phyloP scores from a whole-genome alignment of 1,284 basidiomycete species.

The Schizopora paradoxa region DNA sequence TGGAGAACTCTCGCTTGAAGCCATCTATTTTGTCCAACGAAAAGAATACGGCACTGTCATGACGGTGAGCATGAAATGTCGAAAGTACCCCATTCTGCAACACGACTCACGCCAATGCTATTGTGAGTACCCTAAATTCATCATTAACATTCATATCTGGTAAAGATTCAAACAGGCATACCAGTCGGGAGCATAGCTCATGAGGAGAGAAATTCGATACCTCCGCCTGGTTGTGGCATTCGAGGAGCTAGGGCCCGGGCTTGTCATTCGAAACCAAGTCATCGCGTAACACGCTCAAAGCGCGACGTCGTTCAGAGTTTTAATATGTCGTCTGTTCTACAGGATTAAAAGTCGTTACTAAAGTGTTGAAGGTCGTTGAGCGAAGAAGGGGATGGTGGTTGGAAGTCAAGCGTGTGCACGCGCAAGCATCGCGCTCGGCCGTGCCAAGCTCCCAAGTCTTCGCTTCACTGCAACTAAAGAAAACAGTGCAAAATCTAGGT shows the following conservation, averaged over 20 bases:
- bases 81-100: constrained; percentile 55
- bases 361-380: background rate
- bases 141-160: constrained; percentile 6
- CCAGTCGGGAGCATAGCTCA: constrained; percentile 72
- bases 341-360: background rate
- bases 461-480: too few relatives aligned
- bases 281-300: too few relatives aligned
- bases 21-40: constrained; percentile 70
- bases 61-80: constrained; percentile 43
- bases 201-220: constrained; percentile 32
- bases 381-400: too few relatives aligned
- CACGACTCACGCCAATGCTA: background rate
- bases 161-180: constrained; percentile 29
- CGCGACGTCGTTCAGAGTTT: too few relatives aligned
- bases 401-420: too few relatives aligned
- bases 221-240: constrained; percentile 4
- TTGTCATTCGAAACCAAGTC: constrained; percentile 14
- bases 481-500: too few relatives aligned
- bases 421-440: too few relatives aligned
- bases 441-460: too few relatives aligned
- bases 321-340: too few relatives aligned
- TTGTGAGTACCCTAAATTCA: background rate
- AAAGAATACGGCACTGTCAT: constrained; percentile 57
- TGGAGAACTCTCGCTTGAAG: constrained; percentile 79
- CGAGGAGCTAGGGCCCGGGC: background rate